Evolutionary conservation across 441 rosid genomes (phyloP).

Genomic region (Omphalea diandra): DNA sequence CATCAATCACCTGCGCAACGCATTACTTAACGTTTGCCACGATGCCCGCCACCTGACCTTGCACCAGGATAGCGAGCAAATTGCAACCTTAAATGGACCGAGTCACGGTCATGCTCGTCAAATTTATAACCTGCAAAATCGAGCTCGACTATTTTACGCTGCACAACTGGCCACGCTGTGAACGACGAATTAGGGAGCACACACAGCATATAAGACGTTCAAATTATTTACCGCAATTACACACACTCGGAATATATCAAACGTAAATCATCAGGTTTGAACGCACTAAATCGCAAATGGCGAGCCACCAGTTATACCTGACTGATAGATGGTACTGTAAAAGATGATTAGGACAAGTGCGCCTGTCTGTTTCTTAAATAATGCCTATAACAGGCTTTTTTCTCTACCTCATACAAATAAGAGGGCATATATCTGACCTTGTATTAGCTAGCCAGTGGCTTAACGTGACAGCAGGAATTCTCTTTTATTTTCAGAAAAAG

Average conservation of each 20-base stretch:
- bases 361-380: neutral
- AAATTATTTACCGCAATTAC: conserved; percentile 23
- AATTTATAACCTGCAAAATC: conserved; percentile 76
- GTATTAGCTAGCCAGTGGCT: neutral
- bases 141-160: conserved; percentile 46
- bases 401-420: neutral
- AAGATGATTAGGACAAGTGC: neutral
- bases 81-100: conserved; percentile 60
- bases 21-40: conserved; percentile 54
- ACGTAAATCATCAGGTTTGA: conserved; percentile 10
- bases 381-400: neutral
- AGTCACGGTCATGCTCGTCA: conserved; percentile 64
- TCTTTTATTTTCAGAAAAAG: no score
- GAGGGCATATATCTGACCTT: neutral
- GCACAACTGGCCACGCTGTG: conserved; percentile 31
- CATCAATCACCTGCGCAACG: conserved; percentile 44
- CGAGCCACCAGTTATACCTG: conserved; percentile 1
- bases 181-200: conserved; percentile 25
- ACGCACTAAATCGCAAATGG: conserved; percentile 7
- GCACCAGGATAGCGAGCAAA: conserved; percentile 84
- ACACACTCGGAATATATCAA: conserved; percentile 20
- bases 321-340: conserved; percentile 2
- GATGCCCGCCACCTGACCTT: conserved; percentile 71
- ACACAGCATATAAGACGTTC: conserved; percentile 18
- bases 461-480: neutral